These are phyloP conservation scores for Flaveria floridana DNA, from an alignment of 140 eudicot species.

Conservation along the genomic window DNA sequence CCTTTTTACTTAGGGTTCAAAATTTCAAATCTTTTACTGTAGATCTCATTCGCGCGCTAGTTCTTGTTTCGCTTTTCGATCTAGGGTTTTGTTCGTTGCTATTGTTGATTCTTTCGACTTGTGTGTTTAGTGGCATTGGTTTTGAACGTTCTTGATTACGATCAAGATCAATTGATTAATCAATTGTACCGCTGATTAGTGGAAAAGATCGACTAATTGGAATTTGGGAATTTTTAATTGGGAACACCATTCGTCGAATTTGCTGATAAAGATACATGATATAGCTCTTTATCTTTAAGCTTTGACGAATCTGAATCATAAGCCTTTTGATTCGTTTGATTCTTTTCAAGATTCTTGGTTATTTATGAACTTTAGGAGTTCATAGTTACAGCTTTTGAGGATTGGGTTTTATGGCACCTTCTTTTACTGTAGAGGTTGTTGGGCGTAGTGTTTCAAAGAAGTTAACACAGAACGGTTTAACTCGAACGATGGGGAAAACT, in stretches of 20 bases:
- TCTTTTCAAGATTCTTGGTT: not conserved
- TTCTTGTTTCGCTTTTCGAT: not conserved
- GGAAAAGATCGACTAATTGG: not conserved
- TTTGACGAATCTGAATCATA: not conserved
- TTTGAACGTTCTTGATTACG: not conserved
- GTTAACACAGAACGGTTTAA: slow-evolving; percentile 21
- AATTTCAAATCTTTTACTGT: not conserved
- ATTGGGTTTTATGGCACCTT: slow-evolving; percentile 59
- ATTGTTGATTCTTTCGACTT: not conserved
- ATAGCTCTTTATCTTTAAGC: not conserved
- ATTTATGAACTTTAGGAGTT: not conserved
- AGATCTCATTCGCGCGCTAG: not conserved
- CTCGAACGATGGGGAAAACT: slow-evolving; percentile 67
- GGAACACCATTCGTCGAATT: not conserved
- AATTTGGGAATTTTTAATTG: not conserved
- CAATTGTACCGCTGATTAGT: not conserved
- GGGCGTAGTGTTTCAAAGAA: slow-evolving; percentile 51
- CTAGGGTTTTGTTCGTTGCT: not conserved
- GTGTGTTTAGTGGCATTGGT: not conserved
- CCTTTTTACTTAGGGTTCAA: not conserved
- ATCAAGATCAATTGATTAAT: not conserved
- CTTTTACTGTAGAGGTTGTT: slow-evolving; percentile 50
- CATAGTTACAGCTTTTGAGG: not conserved
- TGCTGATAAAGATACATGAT: not conserved
- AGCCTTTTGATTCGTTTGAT: not conserved